Evolutionary conservation across 2,329 filamentous ascomycete species (phyloP), one percentile per base, ranked within the genome.

Genomic region (Pseudogymnoascus sp.): DNA sequence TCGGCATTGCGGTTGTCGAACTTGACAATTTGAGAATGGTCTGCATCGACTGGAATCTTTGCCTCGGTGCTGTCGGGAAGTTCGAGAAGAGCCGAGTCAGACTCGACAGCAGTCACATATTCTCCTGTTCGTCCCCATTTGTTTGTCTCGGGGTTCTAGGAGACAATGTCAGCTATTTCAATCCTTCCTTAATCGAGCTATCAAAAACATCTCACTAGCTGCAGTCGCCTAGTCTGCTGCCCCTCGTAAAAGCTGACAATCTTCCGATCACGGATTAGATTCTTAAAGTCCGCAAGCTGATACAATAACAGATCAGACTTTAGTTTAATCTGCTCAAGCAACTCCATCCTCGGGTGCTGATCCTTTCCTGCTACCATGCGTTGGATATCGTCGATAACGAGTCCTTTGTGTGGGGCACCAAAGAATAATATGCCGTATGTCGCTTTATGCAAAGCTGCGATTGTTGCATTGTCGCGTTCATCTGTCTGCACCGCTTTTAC

Each of bases 361-460:
- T 59, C 61, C 16, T 63, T 23, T 14, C 49, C 62, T 6, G 45
- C 49, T n/a, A 68, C 11, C 60, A 67, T 71, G 33, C 61, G 49
- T 33, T 65, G 62, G 31, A 71, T 69, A 55, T 69, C 69, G 23
- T 69, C 64, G 10, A 70, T 62, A 14, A 69, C 59, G 19, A 71
- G 61, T 12, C 69, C 69, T 62, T 65, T 68, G 61, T 76, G 74
- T 5, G 74, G 74, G 2, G 72, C 75, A 10, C 71, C 73, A 60
- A 75, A 74, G 63, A 76, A 74, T 7, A 76, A 60, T 29, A 76
- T 72, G 14, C 65, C 72, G 63, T 72, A 74, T 71, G n/a, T 73
- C 69, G 65, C 73, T 66, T 29, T 75, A 64, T 68, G 72, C 66
- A 63, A 66, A 61, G 43, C 69, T 67, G 68, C 49, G 67, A 69